Conservation (phyloP, 164 flowering plant species). For the Annona cherimola region DNA sequence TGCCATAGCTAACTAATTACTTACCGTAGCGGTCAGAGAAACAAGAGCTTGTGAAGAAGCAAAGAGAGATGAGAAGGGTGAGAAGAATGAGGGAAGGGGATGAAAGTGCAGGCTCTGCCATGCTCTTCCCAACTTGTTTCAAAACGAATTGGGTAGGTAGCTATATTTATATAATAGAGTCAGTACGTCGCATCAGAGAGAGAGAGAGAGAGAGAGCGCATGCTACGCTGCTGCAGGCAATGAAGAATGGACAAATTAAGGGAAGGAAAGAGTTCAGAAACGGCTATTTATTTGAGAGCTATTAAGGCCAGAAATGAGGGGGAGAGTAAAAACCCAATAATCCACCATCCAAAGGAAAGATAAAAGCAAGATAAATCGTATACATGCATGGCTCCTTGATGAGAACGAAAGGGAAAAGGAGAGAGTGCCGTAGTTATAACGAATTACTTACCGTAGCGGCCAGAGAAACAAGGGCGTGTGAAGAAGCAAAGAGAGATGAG, state of each 20-base stretch:
- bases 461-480: neutral
- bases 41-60: neutral
- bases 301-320: neutral
- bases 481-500: neutral
- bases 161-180: too few relatives aligned
- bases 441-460: neutral
- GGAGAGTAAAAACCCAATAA: slow-evolving; percentile 8
- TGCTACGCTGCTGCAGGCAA: too few relatives aligned
- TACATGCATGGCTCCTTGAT: neutral
- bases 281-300: too few relatives aligned
- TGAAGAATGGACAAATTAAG: too few relatives aligned
- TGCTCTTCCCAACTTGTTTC: neutral
- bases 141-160: too few relatives aligned
- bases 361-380: neutral
- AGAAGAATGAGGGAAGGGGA: neutral
- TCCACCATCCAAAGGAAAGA: slow-evolving; percentile 4
- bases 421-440: too few relatives aligned
- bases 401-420: too few relatives aligned
- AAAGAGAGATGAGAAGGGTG: neutral
- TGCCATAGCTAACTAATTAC: too few relatives aligned
- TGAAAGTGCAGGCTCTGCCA: neutral
- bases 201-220: too few relatives aligned
- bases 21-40: neutral
- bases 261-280: too few relatives aligned
- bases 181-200: too few relatives aligned